Conservation (phyloP, 768 basidiomycete species). For the Suillus paluster region DNA sequence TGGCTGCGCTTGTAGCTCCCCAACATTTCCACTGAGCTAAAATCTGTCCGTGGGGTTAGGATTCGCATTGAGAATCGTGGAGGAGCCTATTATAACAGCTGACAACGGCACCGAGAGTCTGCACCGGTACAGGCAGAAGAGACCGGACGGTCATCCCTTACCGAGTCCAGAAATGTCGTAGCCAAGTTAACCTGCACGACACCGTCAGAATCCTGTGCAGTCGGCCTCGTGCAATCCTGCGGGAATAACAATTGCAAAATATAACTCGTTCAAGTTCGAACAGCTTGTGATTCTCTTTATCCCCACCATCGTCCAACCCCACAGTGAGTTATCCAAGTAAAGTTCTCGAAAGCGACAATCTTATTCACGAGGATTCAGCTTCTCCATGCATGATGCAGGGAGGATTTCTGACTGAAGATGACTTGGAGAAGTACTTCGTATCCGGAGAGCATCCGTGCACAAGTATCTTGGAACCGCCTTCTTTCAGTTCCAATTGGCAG, state of each 20-base stretch:
- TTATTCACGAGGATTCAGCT: background rate
- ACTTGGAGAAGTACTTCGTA: conserved; percentile 3
- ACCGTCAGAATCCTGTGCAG: conserved; percentile 4
- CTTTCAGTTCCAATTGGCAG: background rate
- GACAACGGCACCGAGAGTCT: conserved; percentile 1
- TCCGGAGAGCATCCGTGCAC: background rate
- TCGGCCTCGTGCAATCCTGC: conserved; percentile 5
- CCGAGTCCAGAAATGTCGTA: background rate
- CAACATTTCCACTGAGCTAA: background rate
- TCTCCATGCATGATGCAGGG: conserved; percentile 3
- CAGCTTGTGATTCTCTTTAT: background rate
- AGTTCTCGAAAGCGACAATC: background rate
- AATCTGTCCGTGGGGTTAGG: background rate
- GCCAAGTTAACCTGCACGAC: background rate
- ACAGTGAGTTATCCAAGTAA: background rate
- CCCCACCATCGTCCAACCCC: background rate
- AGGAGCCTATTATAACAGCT: background rate
- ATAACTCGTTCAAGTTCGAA: background rate
- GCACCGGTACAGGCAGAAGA: background rate
- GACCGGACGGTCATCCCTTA: conserved; percentile 4
- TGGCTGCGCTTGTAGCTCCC: background rate
- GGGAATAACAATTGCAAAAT: conserved; percentile 6
- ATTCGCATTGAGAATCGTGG: background rate
- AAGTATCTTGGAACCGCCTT: background rate
- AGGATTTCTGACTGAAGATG: conserved; percentile 3